These are phyloP conservation scores for Coniella lustricola DNA, from an alignment of 2,329 filamentous ascomycete species.

Conservation along the genomic window DNA sequence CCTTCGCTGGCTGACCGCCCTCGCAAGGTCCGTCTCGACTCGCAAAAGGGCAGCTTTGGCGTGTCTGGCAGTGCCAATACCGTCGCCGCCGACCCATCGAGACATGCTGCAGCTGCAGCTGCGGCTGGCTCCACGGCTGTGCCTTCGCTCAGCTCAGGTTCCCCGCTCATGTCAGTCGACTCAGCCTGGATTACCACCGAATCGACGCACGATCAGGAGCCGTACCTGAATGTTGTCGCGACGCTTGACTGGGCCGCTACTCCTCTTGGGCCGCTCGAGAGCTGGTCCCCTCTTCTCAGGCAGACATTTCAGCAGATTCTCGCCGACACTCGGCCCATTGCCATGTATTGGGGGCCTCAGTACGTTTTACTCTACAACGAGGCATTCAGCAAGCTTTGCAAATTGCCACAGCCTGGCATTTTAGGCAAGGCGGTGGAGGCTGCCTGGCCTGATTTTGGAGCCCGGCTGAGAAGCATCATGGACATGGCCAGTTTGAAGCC, in stretches of 20 bases:
- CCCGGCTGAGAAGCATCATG: slow-evolving; percentile 33
- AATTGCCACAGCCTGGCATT: slow-evolving; percentile 55
- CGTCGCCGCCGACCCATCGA: slow-evolving; percentile 7
- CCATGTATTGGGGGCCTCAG: slow-evolving; percentile 49
- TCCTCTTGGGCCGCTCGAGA: slow-evolving; percentile 34
- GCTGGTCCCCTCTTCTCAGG: slow-evolving; percentile 37
- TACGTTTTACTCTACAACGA: slow-evolving; percentile 62
- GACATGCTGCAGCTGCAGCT: background rate
- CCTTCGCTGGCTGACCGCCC: slow-evolving; percentile 16
- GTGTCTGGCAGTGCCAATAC: slow-evolving; percentile 12
- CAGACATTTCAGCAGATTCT: slow-evolving; percentile 34
- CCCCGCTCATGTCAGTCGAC: slow-evolving; percentile 20
- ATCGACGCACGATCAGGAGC: slow-evolving; percentile 25
- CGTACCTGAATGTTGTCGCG: slow-evolving; percentile 30
- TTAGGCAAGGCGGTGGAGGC: slow-evolving; percentile 54
- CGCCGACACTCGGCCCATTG: slow-evolving; percentile 39
- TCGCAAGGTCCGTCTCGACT: slow-evolving; percentile 19
- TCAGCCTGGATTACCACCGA: slow-evolving; percentile 27
- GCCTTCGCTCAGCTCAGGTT: slow-evolving; percentile 7
- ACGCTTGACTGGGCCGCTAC: slow-evolving; percentile 38
- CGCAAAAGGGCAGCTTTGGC: slow-evolving; percentile 14
- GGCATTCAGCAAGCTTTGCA: slow-evolving; percentile 55
- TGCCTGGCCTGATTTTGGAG: slow-evolving; percentile 49
- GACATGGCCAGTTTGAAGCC: slow-evolving; percentile 26
- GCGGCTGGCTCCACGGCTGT: too few species aligned